Percentiles rank a stretch among this genome's conserved stretches.
Conservation (phyloP, 2,329 filamentous ascomycete species). For the Xylariales sp. region DNA sequence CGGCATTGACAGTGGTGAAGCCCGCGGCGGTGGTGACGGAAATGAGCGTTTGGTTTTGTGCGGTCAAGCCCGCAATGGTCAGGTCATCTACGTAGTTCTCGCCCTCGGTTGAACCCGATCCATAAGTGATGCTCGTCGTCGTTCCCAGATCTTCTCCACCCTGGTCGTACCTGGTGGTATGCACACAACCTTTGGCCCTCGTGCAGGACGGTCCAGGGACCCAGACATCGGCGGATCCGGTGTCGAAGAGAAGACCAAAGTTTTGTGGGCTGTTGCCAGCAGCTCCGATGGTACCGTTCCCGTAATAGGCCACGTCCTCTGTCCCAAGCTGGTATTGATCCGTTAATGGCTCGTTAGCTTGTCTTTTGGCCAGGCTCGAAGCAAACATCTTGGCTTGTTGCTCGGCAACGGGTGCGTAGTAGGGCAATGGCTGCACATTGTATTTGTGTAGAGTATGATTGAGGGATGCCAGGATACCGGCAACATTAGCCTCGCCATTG, state of each 20-base stretch:
- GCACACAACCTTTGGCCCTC: conserved; percentile 1
- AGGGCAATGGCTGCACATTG: conserved; percentile 2
- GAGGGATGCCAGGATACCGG: conserved; percentile 3
- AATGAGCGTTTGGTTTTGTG: conserved; percentile 22
- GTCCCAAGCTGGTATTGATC: conserved; percentile 1
- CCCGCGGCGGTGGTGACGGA: conserved; percentile 25
- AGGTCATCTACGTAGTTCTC: conserved; percentile 23
- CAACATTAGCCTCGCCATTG: conserved; percentile 6
- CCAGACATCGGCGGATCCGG: conserved; percentile 3
- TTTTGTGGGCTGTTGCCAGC: background rate
- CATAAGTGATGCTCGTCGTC: conserved; percentile 23
- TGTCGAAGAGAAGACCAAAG: conserved; percentile 5
- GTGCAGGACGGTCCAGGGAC: conserved; percentile 6
- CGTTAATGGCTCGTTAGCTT: background rate
- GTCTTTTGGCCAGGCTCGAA: background rate
- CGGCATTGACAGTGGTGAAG: conserved; percentile 20
- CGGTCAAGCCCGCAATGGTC: conserved; percentile 8
- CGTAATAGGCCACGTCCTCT: conserved; percentile 8
- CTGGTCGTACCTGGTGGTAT: conserved; percentile 5
- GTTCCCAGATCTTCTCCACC: conserved; percentile 13
- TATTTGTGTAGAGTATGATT: conserved; percentile 5
- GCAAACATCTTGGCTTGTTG: conserved; percentile 1
- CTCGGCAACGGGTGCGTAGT: conserved; percentile 6
- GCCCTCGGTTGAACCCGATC: conserved; percentile 25
- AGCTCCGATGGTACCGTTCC: background rate